phyloP scores from a whole-genome alignment of 2,329 filamentous ascomycete genomes.

The Aspergillus pseudoterreus region DNA sequence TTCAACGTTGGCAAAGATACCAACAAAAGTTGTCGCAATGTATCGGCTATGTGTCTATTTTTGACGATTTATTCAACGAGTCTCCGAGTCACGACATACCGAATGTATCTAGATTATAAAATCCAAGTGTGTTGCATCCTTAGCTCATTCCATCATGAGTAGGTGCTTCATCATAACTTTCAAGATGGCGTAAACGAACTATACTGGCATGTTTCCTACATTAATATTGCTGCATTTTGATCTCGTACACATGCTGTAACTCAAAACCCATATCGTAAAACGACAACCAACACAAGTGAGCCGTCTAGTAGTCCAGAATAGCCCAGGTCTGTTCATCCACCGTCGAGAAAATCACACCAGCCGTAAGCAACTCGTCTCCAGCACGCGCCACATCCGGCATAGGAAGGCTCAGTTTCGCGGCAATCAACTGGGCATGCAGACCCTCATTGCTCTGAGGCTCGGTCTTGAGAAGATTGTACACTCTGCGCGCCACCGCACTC shows the following conservation, averaged over 20 bases:
- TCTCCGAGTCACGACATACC: background rate
- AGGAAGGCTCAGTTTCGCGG: conserved; percentile 61
- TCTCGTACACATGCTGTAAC: background rate
- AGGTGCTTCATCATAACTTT: background rate
- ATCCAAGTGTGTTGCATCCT: no score
- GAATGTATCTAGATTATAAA: background rate
- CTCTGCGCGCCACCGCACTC: conserved; percentile 59
- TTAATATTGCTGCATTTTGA: background rate
- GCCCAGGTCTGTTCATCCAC: conserved; percentile 92
- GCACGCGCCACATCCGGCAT: conserved; percentile 68
- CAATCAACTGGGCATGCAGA: conserved; percentile 74
- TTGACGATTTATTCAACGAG: background rate
- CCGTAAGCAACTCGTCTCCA: conserved; percentile 73
- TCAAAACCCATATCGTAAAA: background rate
- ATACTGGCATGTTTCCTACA: background rate
- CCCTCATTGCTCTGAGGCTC: conserved; percentile 75
- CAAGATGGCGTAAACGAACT: no score
- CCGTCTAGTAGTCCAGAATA: conserved; percentile 59
- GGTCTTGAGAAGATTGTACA: conserved; percentile 67
- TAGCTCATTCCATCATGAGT: background rate
- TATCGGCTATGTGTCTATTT: background rate
- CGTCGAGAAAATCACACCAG: conserved; percentile 82
- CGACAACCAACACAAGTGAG: background rate
- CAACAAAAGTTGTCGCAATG: background rate
- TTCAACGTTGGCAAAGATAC: background rate